Percentiles rank a stretch among this genome's conserved stretches.
Conservation (phyloP, 164 flowering plant genomes). For the Amborella trichopoda region DNA sequence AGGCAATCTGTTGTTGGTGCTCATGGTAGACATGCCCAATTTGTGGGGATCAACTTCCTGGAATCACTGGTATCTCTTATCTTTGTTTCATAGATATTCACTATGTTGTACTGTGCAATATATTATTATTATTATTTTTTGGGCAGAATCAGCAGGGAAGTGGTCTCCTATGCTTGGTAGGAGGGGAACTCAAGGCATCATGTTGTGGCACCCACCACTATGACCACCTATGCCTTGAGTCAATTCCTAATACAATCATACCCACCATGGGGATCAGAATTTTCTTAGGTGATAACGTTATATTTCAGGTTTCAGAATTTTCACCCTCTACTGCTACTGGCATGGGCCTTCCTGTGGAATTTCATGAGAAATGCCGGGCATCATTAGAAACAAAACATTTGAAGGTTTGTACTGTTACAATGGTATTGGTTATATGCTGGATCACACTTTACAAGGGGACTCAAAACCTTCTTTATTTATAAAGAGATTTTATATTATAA, state of each 20-base stretch:
- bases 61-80: slow-evolving; percentile 61
- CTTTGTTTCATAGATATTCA: neutral
- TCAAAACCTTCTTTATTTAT: too few species aligned
- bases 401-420: slow-evolving; percentile 48
- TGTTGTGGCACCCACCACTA: too few species aligned
- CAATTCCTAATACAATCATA: too few species aligned
- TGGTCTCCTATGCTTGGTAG: neutral
- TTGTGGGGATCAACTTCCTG: slow-evolving; percentile 63
- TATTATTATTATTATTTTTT: neutral
- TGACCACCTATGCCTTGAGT: too few species aligned
- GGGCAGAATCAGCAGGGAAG: neutral
- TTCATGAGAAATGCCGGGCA: slow-evolving; percentile 71
- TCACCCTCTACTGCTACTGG: slow-evolving; percentile 84
- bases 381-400: slow-evolving; percentile 65
- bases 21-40: slow-evolving; percentile 74
- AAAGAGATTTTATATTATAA: too few species aligned
- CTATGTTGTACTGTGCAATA: neutral
- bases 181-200: too few species aligned
- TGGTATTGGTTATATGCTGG: too few species aligned
- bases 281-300: too few species aligned
- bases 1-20: slow-evolving; percentile 56
- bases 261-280: too few species aligned
- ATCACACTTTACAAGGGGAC: too few species aligned
- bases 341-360: slow-evolving; percentile 93
- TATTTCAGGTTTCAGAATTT: slow-evolving; percentile 81